A percentile compares a stretch with the other conserved stretches of the same genome.
phyloP scores from a whole-genome alignment of 1,284 basidiomycete species.

The Ustilago esculenta region DNA sequence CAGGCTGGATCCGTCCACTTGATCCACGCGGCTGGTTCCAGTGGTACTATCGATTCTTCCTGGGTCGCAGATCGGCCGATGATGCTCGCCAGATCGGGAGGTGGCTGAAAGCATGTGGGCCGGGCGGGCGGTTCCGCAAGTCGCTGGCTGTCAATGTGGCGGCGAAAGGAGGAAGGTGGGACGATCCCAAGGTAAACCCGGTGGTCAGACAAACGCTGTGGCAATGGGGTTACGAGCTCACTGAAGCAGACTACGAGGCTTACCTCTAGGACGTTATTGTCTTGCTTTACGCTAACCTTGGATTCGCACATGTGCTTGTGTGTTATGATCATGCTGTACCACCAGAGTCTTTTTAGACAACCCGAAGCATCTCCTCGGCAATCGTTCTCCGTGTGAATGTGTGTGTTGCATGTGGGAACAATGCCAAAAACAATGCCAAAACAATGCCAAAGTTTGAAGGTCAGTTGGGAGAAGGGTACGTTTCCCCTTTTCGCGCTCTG shows the following conservation, averaged over 20 bases:
- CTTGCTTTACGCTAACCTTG: too few relatives aligned
- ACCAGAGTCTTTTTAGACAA: too few relatives aligned
- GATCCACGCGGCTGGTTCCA: slow-evolving; percentile 70
- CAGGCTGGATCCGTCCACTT: slow-evolving; percentile 69
- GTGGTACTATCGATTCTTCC: slow-evolving; percentile 69
- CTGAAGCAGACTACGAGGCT: slow-evolving; percentile 54
- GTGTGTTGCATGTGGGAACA: too few relatives aligned
- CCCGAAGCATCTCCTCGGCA: too few relatives aligned
- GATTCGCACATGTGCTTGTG: too few relatives aligned
- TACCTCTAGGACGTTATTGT: slow-evolving; percentile 30
- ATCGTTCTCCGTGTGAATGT: too few relatives aligned
- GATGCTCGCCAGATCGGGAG: slow-evolving; percentile 69
- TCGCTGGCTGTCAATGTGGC: slow-evolving; percentile 68
- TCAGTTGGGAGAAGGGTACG: too few relatives aligned
- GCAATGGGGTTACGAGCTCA: slow-evolving; percentile 66
- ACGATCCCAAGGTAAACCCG: slow-evolving; percentile 54
- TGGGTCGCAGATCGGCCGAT: slow-evolving; percentile 69
- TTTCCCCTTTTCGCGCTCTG: too few relatives aligned
- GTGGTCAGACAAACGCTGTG: slow-evolving; percentile 60
- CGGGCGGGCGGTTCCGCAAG: slow-evolving; percentile 69
- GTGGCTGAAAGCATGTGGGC: slow-evolving; percentile 70
- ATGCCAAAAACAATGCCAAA: too few relatives aligned
- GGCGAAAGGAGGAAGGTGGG: slow-evolving; percentile 59
- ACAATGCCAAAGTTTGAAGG: too few relatives aligned
- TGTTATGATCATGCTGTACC: too few relatives aligned